phyloP scores from a whole-genome alignment of 2,329 filamentous ascomycete genomes.

The Rhynchosporium graminicola region DNA sequence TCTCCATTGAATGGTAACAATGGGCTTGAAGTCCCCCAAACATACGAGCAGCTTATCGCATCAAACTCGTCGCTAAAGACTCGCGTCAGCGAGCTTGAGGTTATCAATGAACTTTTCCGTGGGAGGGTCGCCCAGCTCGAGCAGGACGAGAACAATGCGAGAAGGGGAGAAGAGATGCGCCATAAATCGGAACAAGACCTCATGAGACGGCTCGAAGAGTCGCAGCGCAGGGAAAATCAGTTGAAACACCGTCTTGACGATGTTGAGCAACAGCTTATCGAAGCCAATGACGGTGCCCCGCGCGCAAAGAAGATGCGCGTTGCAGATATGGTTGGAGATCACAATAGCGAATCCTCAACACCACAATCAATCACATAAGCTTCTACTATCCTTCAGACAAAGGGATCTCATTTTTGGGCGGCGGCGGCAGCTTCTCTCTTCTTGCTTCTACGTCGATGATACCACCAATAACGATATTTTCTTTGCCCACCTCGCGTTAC shows the following conservation, averaged over 20 bases:
- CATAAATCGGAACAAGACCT: constrained; percentile 56
- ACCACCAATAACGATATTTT: constrained; percentile 33
- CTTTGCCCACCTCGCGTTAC: constrained; percentile 9
- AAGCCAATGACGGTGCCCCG: constrained; percentile 47
- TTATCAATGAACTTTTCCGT: constrained; percentile 85
- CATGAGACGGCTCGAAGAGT: constrained; percentile 70
- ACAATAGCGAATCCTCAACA: constrained; percentile 37
- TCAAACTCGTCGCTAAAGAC: constrained; percentile 90
- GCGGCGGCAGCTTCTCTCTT: constrained; percentile 24
- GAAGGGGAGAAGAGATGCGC: constrained; percentile 59
- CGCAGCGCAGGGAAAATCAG: constrained; percentile 75
- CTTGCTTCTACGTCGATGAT: constrained; percentile 31
- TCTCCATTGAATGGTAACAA: constrained; percentile 55
- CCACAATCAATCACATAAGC: constrained; percentile 36
- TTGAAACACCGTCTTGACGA: constrained; percentile 83
- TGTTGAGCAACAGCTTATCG: constrained; percentile 58
- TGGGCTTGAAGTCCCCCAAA: constrained; percentile 69
- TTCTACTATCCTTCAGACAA: constrained; percentile 4
- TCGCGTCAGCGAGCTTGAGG: constrained; percentile 88
- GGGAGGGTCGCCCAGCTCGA: constrained; percentile 76
- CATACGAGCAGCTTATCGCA: constrained; percentile 76
- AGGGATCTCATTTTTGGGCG: constrained; percentile 14
- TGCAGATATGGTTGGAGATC: constrained; percentile 47
- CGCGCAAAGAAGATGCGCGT: constrained; percentile 57
- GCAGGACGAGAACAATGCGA: constrained; percentile 69